Conservation (phyloP, 2,329 filamentous ascomycete species). For the Talaromyces verruculosus region DNA sequence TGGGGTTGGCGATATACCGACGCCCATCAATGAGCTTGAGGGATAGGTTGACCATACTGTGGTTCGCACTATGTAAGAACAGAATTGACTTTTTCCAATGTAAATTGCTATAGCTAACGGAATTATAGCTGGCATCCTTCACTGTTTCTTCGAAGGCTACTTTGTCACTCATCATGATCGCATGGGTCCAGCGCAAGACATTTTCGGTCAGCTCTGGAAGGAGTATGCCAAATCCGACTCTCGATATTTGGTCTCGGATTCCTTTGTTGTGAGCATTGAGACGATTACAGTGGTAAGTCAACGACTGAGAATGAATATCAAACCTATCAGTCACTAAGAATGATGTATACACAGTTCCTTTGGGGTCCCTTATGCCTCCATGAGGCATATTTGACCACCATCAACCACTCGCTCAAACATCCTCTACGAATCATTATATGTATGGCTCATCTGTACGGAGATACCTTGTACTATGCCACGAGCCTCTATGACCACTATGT, state of each 20-base stretch:
- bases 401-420: constrained; percentile 57
- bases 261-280: constrained; percentile 86
- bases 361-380: constrained; percentile 64
- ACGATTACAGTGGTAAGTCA: constrained; percentile 69
- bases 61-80: constrained; percentile 69
- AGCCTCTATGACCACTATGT: constrained; percentile 61
- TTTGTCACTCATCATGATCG: constrained; percentile 68
- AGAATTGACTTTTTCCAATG: not conserved
- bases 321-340: not conserved
- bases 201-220: constrained; percentile 88
- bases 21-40: constrained; percentile 54
- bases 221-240: constrained; percentile 88
- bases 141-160: constrained; percentile 84
- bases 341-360: constrained; percentile 42
- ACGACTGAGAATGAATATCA: no score
- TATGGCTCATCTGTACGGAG: constrained; percentile 64
- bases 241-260: constrained; percentile 76
- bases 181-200: constrained; percentile 66
- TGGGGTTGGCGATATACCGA: constrained; percentile 53
- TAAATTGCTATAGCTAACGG: not conserved
- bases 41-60: constrained; percentile 65
- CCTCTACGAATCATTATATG: constrained; percentile 62
- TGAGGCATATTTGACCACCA: constrained; percentile 56
- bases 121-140: constrained; percentile 53
- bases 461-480: constrained; percentile 64